These are phyloP conservation scores for Rhododendron henanense DNA, from an alignment of 148 eudicot species.

Conservation along the genomic window DNA sequence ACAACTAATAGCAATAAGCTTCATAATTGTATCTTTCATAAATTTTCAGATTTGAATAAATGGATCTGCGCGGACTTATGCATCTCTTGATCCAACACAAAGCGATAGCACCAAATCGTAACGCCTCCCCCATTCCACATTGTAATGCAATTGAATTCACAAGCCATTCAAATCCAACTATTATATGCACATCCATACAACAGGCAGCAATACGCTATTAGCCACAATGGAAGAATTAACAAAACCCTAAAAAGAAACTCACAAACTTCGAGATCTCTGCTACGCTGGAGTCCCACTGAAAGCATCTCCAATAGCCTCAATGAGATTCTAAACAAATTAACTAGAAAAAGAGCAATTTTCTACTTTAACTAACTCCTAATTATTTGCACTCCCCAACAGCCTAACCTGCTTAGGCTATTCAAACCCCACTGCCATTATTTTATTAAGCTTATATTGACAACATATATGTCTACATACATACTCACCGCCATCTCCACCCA, in stretches of 20 bases:
- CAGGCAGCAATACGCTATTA: not conserved
- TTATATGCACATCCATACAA: not conserved
- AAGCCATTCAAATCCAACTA: not conserved
- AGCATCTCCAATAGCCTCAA: too few species aligned
- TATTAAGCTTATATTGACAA: too few species aligned
- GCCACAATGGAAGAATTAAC: not conserved
- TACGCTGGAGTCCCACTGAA: conserved; percentile 55
- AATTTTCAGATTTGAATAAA: not conserved
- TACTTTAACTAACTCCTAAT: too few species aligned
- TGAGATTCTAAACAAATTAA: too few species aligned
- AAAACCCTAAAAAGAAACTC: not conserved
- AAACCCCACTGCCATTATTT: too few species aligned
- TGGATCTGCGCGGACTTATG: not conserved
- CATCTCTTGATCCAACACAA: not conserved
- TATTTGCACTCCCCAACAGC: too few species aligned
- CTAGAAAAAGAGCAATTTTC: too few species aligned
- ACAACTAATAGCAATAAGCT: not conserved
- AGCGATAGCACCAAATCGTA: not conserved
- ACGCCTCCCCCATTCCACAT: not conserved
- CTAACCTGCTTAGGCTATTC: too few species aligned
- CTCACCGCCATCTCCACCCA: too few species aligned
- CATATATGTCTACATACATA: too few species aligned
- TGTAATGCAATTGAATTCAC: not conserved
- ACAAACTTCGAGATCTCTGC: conserved; percentile 66
- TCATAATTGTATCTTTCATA: not conserved